These are phyloP conservation scores for Ceratocystis colombiana DNA, from an alignment of 2,329 filamentous ascomycete genomes.

Conservation along the genomic window DNA sequence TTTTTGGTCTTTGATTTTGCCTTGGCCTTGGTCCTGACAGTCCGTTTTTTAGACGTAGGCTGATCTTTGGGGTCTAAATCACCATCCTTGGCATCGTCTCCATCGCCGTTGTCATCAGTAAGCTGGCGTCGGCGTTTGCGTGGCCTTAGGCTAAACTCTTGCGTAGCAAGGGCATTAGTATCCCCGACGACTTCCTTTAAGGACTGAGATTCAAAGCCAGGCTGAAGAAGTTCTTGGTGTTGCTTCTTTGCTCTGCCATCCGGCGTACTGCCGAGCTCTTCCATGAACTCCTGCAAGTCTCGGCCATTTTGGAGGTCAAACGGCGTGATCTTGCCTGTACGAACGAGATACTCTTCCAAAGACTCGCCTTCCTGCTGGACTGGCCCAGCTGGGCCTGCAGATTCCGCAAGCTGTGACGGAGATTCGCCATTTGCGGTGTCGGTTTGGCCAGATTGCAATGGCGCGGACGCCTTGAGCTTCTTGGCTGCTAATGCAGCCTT, in stretches of 20 bases:
- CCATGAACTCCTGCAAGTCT: slow-evolving; percentile 55
- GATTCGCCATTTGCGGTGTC: not conserved
- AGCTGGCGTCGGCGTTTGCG: slow-evolving; percentile 18
- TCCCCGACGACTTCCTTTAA: slow-evolving; percentile 17
- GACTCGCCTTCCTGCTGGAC: slow-evolving; percentile 51
- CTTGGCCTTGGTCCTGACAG: not conserved
- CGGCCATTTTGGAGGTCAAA: slow-evolving; percentile 62
- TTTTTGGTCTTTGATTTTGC: slow-evolving; percentile 14
- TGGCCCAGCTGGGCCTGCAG: slow-evolving; percentile 16
- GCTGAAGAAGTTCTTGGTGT: slow-evolving; percentile 62
- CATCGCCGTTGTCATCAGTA: slow-evolving; percentile 6
- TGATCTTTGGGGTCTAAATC: slow-evolving; percentile 37
- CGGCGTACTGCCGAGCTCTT: slow-evolving; percentile 36
- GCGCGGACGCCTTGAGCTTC: slow-evolving; percentile 33
- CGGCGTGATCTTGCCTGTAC: slow-evolving; percentile 94
- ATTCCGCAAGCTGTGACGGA: not conserved
- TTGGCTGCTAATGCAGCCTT: slow-evolving; percentile 49
- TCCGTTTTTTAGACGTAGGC: slow-evolving; percentile 32
- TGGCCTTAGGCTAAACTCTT: slow-evolving; percentile 21
- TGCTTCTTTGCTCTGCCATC: slow-evolving; percentile 45
- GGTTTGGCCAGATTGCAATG: not conserved
- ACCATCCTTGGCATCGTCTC: not conserved
- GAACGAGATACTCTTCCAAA: slow-evolving; percentile 78
- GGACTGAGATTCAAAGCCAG: slow-evolving; percentile 53
- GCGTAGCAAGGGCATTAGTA: not conserved